Evolutionary conservation across 805 yeast species (phyloP), one percentile per base, ranked within the genome.

Genomic region (Kodamaea laetipori): DNA sequence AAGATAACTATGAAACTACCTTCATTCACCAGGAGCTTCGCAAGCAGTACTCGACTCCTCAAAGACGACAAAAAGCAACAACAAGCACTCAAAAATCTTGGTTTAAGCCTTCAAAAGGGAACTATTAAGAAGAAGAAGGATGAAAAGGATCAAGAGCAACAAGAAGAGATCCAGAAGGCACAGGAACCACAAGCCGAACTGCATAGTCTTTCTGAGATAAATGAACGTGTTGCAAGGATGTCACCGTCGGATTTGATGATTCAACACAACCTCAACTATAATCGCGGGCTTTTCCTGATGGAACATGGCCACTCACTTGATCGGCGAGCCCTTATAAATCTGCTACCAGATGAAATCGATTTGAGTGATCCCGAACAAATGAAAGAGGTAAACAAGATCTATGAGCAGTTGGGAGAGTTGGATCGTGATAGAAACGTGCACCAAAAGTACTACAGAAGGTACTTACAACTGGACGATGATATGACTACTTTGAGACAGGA

Each of bases 371-470:
- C 66, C 1, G 62, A 67, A 1, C 51, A 55, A 48, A 43, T 58
- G 44, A 52, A 48, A 21, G 59, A 59, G 17, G 56, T 71, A 30
- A 62, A 66, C 19, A 54, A 58, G 24, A 56, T 67, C 1, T 71
- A 69, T 48, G 50, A 53, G 5, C 54, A 58, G 39, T 52, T 71
- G 44, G 46, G 52, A 16, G 54, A 61, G 39, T 52, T 71, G 31
- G 76, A 71, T 41, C 49, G 57, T 16, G 76, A 71, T 51, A 60
- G 57, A 42, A 52, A 64, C 3, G 63, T 70, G 21, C 74, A 69
- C 41, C 47, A 55, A 36, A 69, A 69, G 49, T 67, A 67, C 49
- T 64, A 57, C 47, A 61, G 63, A 48, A 52, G 64, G 26, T 63
- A 61, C 39, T 49, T 62, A 12, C 54, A 58, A n/a, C 64, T 63